These are phyloP conservation scores for Angomonas deanei DNA, from an alignment of 208 protist genomes.

Conservation along the genomic window DNA sequence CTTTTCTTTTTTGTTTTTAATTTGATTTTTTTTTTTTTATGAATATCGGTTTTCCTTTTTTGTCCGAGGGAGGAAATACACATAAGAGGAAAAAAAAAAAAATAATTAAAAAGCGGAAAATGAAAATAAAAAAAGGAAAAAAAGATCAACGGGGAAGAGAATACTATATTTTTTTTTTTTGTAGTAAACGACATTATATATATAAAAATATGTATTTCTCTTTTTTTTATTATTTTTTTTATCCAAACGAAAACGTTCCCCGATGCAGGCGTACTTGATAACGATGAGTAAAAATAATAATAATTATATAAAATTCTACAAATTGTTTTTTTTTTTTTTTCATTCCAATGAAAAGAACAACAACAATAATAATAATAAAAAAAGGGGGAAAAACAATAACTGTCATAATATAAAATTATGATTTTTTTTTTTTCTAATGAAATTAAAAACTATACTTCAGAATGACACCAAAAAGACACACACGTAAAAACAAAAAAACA, in stretches of 20 bases:
- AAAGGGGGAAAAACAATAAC: not conserved
- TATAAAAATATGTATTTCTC: not conserved
- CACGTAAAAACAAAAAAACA: constrained; percentile 5
- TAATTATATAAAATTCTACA: not conserved
- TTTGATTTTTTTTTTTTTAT: not conserved
- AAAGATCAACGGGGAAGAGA: not conserved
- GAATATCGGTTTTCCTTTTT: not conserved
- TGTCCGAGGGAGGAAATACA: not conserved
- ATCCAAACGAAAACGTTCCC: not conserved
- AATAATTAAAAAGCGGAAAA: not conserved
- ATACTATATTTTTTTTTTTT: not conserved
- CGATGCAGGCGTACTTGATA: not conserved
- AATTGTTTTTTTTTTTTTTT: too few species aligned
- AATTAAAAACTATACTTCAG: constrained; percentile 4
- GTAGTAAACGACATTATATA: not conserved
- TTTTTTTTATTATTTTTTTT: constrained; percentile 4
- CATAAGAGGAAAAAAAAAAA: constrained; percentile 2
- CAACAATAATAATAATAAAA: not conserved
- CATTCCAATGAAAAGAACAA: too few species aligned
- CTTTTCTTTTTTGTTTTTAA: not conserved
- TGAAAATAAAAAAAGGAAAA: constrained; percentile 9
- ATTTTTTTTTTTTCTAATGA: not conserved
- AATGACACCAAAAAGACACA: not conserved
- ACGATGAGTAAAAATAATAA: not conserved
- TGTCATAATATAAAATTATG: not conserved